Base-by-base conservation (phyloP, 2,329 filamentous ascomycete species). In the Ophiocordyceps camponoti-leonardi region DNA sequence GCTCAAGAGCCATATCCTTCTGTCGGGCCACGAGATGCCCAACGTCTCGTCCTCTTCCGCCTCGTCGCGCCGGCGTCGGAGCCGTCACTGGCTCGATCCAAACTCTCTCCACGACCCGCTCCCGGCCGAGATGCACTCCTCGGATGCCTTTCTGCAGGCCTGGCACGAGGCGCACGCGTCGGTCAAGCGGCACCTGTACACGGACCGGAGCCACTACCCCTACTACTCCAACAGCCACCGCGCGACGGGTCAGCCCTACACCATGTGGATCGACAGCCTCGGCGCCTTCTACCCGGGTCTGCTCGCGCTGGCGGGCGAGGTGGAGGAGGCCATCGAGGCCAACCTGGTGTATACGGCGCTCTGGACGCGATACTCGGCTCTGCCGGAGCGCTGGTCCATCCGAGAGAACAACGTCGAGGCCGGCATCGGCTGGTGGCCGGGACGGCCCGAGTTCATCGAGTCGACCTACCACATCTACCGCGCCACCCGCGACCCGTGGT, bases 401-500 rank as follows among this genome's bases (percentile, higher is more conserved):
- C 77, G 79, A 44, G 85, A 87, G 22, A 83, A 83, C 26, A 79
- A 81, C 45, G 81, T 96, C 42, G 92, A 96, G 58, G 79, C 81
- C 18, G 86, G 86, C 11, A 75, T 96, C 23, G 79, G 82, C 12
- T 96, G 92, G 86, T 98, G 93, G 84, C 86, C 86, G 12, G 86
- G 93, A 20, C 78, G 92, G 22, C 92, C 92, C 6, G 92, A 98
- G 61, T 96, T 96, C 58, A 87, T 95, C 53, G 92, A 98, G 63
- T 95, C 87, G 1, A 94, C 85, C 0, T 98, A 94, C 64, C 86
- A 96, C 57, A 69, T 98, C n/a, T 96, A 93, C 60, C 81, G 84
- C 44, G 88, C 90, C 2, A 96, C 92, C 0, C 77, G 81, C 54
- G 92, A 98, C 60, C 88, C 88, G 0, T 98, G 90, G 88, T 96